Evolutionary conservation across 768 basidiomycete genomes (phyloP), one percentile per base, ranked within the genome.

Genomic region (Crassisporium funariophilum): DNA sequence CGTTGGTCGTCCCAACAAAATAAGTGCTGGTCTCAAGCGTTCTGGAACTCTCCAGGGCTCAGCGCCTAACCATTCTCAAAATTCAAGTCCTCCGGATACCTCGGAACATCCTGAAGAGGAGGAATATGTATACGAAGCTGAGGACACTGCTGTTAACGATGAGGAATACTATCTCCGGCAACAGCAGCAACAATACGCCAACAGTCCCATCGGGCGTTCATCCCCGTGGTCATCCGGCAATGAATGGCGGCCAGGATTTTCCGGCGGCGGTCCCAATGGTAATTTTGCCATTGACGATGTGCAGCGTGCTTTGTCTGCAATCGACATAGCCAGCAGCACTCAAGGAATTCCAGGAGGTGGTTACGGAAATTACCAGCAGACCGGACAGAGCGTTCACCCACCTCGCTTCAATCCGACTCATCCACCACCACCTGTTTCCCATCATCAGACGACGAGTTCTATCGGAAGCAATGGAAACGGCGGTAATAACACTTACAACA

Each of bases 11-110:
- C 73, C 74, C 21, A 77, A 81, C 37, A 78, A 82, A 59, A 66
- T 72, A 10, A 57, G 72, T 22, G 55, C 68, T 12, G 77, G 78
- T 31, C 77, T 91, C 49, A 88, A 82, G 61, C 84, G 90, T 48
- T 81, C 88, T 19, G 90, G 88, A 17, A 91, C 89, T 9, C 68
- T 91, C 9, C 83, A 86, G 57, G 78, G 82, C 1, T 73, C 80
- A 4, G 57, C 75, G 36, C 71, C 72, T 8, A 46, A 60, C 22
- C 66, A 68, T 53, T 59, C 65, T 24, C 75, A 74, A 55, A 67
- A 61, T 36, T 61, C 66, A 21, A 63, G 67, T 13, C 68, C 75
- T 35, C 68, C 75, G 24, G 73, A 75, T 49, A 60, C 70, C 10
- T 57, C 66, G 2, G 73, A 74, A 40, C 70, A 78, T 37, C 20